phyloP scores from a whole-genome alignment of 768 basidiomycete genomes.

The Coprinopsis sp. region DNA sequence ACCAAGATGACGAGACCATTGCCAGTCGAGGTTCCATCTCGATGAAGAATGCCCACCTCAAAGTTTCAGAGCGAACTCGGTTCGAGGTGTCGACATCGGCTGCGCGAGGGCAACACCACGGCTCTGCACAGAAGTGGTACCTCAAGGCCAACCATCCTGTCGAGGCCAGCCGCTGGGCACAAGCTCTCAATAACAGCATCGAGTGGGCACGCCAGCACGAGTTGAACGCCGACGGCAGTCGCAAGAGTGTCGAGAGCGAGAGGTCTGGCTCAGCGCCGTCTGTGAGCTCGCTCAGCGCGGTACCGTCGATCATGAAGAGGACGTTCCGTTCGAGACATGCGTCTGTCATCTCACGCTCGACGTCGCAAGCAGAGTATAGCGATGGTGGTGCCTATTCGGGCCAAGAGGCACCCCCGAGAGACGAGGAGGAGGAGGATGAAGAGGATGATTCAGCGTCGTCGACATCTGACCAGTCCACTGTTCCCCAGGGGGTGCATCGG shows the following conservation, averaged over 20 bases:
- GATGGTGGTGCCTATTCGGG: conserved; percentile 1
- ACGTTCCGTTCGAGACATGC: background rate
- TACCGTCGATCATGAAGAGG: background rate
- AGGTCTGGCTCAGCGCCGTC: conserved; percentile 5
- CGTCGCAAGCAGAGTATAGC: background rate
- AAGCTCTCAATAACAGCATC: conserved; percentile 67
- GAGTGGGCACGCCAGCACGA: conserved; percentile 49
- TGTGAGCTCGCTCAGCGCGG: background rate
- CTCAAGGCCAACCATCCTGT: conserved; percentile 83
- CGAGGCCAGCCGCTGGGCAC: conserved; percentile 85
- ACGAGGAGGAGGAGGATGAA: conserved; percentile 31
- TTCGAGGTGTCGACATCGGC: conserved; percentile 62
- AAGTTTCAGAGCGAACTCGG: conserved; percentile 58
- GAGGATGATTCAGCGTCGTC: conserved; percentile 40
- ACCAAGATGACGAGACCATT: conserved; percentile 85
- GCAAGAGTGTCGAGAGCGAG: conserved; percentile 4
- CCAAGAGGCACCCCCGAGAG: conserved; percentile 23
- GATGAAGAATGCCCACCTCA: conserved; percentile 73
- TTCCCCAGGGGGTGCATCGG: too few relatives aligned
- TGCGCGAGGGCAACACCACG: conserved; percentile 32
- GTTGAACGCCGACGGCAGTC: background rate
- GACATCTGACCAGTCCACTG: conserved; percentile 33
- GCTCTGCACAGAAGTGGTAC: conserved; percentile 68
- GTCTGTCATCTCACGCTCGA: conserved; percentile 3
- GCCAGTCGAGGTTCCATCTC: conserved; percentile 85